Evolutionary conservation across 192 early-diverging fungal genomes (phyloP).

Genomic region (Helicostylum pulchrum): DNA sequence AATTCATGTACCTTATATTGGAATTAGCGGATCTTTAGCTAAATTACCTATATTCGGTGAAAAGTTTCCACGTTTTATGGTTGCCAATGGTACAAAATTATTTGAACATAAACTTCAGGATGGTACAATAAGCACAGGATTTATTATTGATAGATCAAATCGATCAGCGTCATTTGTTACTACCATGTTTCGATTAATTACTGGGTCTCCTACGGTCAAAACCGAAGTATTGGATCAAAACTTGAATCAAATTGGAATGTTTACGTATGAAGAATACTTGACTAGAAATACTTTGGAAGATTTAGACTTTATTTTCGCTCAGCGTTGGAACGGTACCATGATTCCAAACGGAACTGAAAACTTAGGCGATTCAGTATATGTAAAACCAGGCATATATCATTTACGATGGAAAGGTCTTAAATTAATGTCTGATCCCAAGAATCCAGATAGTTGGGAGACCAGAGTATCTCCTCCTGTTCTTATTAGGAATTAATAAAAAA

Average conservation of each 20-base stretch:
- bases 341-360: slow-evolving; percentile 12
- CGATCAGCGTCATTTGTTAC: slow-evolving; percentile 1
- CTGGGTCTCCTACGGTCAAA: slow-evolving; percentile 21
- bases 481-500: neutral
- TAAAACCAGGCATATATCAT: slow-evolving; percentile 23
- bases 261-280: slow-evolving; percentile 6
- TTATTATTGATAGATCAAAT: slow-evolving; percentile 7
- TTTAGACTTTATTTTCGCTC: neutral
- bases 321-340: slow-evolving; percentile 24
- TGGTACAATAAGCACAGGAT: neutral
- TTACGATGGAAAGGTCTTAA: slow-evolving; percentile 29
- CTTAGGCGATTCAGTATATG: neutral
- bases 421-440: slow-evolving; percentile 26
- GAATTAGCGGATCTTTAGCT: slow-evolving; percentile 38
- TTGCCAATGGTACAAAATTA: neutral
- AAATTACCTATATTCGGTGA: slow-evolving; percentile 42
- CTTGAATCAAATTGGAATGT: slow-evolving; percentile 6
- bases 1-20: slow-evolving; percentile 44
- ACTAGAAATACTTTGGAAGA: slow-evolving; percentile 17
- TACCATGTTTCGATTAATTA: slow-evolving; percentile 21
- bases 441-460: slow-evolving; percentile 16
- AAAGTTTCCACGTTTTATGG: slow-evolving; percentile 18
- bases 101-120: neutral
- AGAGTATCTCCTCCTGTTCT: slow-evolving; percentile 9
- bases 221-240: slow-evolving; percentile 20